Conservation (phyloP, 768 basidiomycete genomes). For the Hypholoma sublateritium region DNA sequence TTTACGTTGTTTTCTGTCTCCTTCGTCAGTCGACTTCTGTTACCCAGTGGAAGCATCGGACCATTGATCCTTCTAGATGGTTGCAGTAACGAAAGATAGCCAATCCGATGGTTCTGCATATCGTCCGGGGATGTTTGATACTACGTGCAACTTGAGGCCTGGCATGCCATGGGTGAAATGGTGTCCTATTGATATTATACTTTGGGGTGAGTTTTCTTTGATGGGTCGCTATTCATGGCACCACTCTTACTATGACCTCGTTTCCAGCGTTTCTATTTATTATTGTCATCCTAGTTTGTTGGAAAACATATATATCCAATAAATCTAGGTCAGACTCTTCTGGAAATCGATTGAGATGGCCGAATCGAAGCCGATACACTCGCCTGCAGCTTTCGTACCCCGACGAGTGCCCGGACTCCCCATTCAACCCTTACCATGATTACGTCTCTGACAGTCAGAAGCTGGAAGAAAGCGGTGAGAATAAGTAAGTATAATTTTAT, state of each 20-base stretch:
- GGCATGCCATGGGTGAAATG: slow-evolving; percentile 14
- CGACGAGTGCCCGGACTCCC: neutral
- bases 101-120: neutral
- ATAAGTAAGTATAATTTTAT: no score
- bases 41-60: neutral
- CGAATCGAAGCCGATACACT: slow-evolving; percentile 6
- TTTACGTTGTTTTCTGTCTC: neutral
- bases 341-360: neutral
- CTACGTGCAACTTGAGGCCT: slow-evolving; percentile 7
- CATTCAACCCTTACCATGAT: neutral
- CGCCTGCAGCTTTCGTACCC: slow-evolving; percentile 4
- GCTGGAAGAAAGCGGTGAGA: neutral
- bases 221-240: no score
- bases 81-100: neutral
- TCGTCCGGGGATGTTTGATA: slow-evolving; percentile 5
- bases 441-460: neutral
- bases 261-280: neutral
- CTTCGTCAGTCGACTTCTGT: neutral
- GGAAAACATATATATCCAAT: slow-evolving; percentile 12
- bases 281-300: slow-evolving; percentile 6
- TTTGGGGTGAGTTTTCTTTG: slow-evolving; percentile 18
- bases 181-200: slow-evolving; percentile 22
- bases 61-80: neutral
- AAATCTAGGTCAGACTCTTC: neutral
- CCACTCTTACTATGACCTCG: neutral